These are phyloP conservation scores for Aspergillus affinis DNA, from an alignment of 495 filamentous ascomycete genomes.

Conservation along the genomic window DNA sequence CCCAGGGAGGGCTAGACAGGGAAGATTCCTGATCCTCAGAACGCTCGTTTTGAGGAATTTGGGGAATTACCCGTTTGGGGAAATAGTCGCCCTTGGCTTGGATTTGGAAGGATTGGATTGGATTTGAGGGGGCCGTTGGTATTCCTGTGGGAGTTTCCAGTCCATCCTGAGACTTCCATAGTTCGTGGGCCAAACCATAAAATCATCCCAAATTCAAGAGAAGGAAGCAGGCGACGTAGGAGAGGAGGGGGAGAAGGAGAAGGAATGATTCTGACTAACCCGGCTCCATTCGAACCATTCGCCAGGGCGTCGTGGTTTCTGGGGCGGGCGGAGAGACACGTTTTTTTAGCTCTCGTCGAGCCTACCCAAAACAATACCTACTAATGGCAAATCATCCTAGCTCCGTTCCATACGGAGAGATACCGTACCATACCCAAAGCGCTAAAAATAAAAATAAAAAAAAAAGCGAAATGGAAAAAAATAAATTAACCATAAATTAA, in stretches of 20 bases:
- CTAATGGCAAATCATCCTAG: slow-evolving; percentile 17
- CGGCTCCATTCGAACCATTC: background rate
- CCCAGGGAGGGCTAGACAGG: background rate
- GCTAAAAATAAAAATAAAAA: no score
- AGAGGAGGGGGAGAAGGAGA: slow-evolving; percentile 1
- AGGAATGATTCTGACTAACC: slow-evolving; percentile 8
- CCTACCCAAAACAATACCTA: slow-evolving; percentile 12
- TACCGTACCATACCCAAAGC: background rate
- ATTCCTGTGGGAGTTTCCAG: background rate
- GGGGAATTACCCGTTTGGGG: background rate
- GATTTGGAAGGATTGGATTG: background rate
- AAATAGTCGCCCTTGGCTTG: background rate
- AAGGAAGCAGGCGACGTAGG: background rate
- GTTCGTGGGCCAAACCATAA: background rate
- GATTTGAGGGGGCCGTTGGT: background rate
- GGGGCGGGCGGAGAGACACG: slow-evolving; percentile 15
- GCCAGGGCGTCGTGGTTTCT: background rate
- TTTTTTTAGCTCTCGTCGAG: slow-evolving; percentile 24
- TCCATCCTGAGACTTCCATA: background rate
- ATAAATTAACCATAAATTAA: slow-evolving; percentile 2
- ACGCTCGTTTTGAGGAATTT: background rate
- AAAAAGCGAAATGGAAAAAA: slow-evolving; percentile 4
- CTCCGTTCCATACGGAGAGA: background rate
- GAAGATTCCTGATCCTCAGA: background rate
- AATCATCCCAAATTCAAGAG: background rate